These are phyloP conservation scores for Curvularia hawaiiensis DNA, from an alignment of 2,329 filamentous ascomycete species.

Conservation along the genomic window DNA sequence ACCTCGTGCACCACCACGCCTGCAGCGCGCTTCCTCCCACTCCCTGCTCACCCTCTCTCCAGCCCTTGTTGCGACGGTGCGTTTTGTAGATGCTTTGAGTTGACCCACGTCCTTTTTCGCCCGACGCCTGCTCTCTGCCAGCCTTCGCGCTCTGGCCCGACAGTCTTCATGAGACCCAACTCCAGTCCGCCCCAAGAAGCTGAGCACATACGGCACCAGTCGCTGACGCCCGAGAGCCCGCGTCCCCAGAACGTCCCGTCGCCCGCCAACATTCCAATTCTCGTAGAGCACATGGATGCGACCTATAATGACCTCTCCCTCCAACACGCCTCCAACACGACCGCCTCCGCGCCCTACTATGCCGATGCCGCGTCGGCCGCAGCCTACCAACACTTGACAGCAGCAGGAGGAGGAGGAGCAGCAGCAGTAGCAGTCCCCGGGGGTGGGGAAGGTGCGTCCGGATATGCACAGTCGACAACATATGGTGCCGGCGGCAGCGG, in stretches of 20 bases:
- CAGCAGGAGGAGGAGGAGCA: constrained; percentile 31
- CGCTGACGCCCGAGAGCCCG: constrained; percentile 72
- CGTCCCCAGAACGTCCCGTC: constrained; percentile 71
- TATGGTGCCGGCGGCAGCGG: constrained; percentile 25
- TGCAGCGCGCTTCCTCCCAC: constrained; percentile 13
- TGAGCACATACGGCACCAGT: constrained; percentile 66
- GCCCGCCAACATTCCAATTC: constrained; percentile 70
- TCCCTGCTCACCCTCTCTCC: not conserved
- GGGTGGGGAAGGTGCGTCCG: constrained; percentile 29
- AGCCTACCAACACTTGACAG: constrained; percentile 32
- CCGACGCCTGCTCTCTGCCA: constrained; percentile 17
- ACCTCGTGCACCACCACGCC: constrained; percentile 9
- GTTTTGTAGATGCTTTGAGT: constrained; percentile 28
- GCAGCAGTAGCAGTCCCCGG: constrained; percentile 32
- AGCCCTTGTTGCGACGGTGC: constrained; percentile 25
- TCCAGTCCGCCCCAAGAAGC: constrained; percentile 60
- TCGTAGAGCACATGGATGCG: constrained; percentile 74
- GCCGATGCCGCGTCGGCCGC: constrained; percentile 32
- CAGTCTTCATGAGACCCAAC: constrained; percentile 60
- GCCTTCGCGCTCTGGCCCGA: constrained; percentile 30
- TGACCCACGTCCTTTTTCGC: constrained; percentile 13
- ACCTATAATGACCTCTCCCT: constrained; percentile 69
- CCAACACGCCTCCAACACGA: constrained; percentile 30
- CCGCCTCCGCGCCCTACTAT: constrained; percentile 39
- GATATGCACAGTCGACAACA: constrained; percentile 30